phyloP scores from a whole-genome alignment of 345 rosid genomes.

The Populus ilicifolia region DNA sequence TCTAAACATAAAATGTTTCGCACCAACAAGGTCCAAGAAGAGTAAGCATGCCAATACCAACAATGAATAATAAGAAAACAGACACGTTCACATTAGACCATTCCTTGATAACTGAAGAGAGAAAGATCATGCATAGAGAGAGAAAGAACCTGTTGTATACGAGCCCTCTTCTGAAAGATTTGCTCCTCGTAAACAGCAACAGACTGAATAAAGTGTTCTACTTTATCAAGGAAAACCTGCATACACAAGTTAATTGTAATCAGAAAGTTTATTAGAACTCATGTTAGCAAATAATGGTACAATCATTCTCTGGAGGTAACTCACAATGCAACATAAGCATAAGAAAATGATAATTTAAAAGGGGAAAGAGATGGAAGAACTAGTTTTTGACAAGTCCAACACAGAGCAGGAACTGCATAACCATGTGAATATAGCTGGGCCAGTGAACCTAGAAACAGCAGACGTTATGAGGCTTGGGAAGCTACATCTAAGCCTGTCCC shows the following conservation, averaged over 20 bases:
- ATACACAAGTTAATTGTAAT: background rate
- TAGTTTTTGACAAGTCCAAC: background rate
- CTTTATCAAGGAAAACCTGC: conserved; percentile 78
- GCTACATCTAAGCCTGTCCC: too few species aligned
- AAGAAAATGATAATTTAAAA: background rate
- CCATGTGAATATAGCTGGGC: too few species aligned
- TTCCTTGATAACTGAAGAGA: background rate
- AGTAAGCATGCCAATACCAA: background rate
- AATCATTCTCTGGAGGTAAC: background rate
- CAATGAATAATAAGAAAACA: background rate
- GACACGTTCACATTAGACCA: background rate
- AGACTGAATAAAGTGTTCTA: conserved; percentile 82
- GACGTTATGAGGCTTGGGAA: too few species aligned
- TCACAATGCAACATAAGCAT: background rate
- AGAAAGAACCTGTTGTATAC: conserved; percentile 67
- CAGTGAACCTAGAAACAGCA: too few species aligned
- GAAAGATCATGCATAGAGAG: background rate
- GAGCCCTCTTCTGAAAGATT: conserved; percentile 93
- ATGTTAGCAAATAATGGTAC: background rate
- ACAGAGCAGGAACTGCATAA: background rate
- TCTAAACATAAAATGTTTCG: background rate
- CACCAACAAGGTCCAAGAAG: background rate
- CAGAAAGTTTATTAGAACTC: background rate
- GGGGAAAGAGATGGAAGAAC: background rate
- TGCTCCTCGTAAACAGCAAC: conserved; percentile 84